Evolutionary conservation across 2,329 filamentous ascomycete species (phyloP), one percentile per base, ranked within the genome.

Genomic region (Fusarium heterosporum): DNA sequence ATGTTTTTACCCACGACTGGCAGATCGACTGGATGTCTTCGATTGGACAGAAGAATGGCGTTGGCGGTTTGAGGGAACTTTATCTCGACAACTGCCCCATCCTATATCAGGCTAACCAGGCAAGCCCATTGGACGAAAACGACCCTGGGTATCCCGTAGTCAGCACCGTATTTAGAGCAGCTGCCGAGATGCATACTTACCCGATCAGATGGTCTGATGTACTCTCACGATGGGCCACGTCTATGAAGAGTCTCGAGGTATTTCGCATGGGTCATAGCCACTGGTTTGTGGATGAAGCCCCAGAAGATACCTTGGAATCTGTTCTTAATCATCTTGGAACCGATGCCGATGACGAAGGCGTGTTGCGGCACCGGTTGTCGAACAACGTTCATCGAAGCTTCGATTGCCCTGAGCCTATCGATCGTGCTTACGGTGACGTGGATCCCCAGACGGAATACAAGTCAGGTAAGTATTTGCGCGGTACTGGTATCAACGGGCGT

Each of bases 21-120:
- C 82, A 84, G 55, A 66, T 83, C 2, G 78, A 80, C n/a, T 84
- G 82, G 81, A 76, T 85, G 9, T 66, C 79, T 0, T 76, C 76
- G 0, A 75, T 84, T 8, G 73, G 67, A 10, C 32, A 42, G 4
- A 4, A 55, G n/a, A 64, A 59, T 6, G 54, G 47, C 4, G 50
- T 19, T 5, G 41, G 41, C 6, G 49, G 61, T 0, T 73, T 84
- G 2, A 62, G 77, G 17, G 74, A 79, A 43, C 72, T 84, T 1
- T 76, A 79, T 16, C 72, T 84, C 0, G 80, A 83, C 41, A 72
- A 80, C 59, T 84, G 81, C 54, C 72, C 76, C 3, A 79, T 82
- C 25, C 46, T 76, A 2, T 61, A 39, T 42, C 25, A 61, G 34
- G 62, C 59, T 41, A 9, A 6, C 3, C 56, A 51, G 5, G 3